Base-by-base conservation (phyloP, 495 filamentous ascomycete genomes). In the Penicillium ochrochloron region DNA sequence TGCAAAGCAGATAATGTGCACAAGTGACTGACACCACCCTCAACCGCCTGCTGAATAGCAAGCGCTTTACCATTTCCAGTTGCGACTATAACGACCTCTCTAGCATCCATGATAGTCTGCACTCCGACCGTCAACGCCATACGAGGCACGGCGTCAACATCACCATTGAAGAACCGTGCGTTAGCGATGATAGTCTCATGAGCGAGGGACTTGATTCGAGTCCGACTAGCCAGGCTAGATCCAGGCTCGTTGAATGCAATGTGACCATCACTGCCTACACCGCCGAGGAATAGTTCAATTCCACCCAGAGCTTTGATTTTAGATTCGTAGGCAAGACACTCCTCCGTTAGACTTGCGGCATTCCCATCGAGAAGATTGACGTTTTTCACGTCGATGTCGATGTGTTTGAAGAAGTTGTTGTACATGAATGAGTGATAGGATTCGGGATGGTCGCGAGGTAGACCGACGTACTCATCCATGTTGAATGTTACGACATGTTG, bases 401-500 rank as follows among this genome's bases (percentile, higher is more conserved):
- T 54, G 27, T 54, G 51, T 17, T 25, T 27, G 31, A 54, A 54
- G 51, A 54, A 54, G 21, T 54, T 54, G 51, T 1, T 19, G 51
- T 54, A 31, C 51, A 54, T 54, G 51, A 54, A 54, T 3, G 51
- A 31, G 51, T 54, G 51, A 27, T 54, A 54, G 17, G 51, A 54
- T 33, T 33, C 51, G 31, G 51, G 51, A 17, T 54, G 51, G 15
- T 54, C 27, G 15, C 27, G 51, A 8, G 51, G 51, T 17, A 54
- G 51, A 21, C 51, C 51, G 31, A 54, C 51, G 9, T 54, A 54
- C 27, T 54, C 51, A 8, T 54, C 51, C 51, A 54, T 54, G 51
- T 54, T 54, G 51, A 54, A 54, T 11, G 51, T 54, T n/a, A 54
- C 27, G 31, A 54, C 51, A 54, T 54, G 51, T 33, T 54, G 51